Evolutionary conservation across 768 basidiomycete genomes (phyloP).

Genomic region (Sutorius australiensis): DNA sequence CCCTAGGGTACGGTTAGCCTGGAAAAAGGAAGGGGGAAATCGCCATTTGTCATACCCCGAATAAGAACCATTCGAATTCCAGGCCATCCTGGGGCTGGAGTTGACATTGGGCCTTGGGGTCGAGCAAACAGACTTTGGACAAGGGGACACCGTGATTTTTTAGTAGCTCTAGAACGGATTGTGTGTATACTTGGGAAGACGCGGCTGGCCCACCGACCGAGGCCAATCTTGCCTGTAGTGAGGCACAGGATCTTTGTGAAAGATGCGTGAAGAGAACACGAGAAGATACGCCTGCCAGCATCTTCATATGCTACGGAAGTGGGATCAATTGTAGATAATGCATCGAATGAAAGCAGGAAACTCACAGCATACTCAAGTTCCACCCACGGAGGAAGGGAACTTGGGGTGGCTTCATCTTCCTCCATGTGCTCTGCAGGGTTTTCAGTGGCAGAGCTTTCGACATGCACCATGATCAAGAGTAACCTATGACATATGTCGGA

Average conservation of each 20-base stretch:
- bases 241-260: conserved; percentile 61
- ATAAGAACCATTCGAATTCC: conserved; percentile 86
- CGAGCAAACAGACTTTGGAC: conserved; percentile 83
- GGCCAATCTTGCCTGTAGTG: conserved; percentile 38
- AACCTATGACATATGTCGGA: conserved; percentile 58
- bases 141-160: conserved; percentile 32
- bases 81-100: conserved; percentile 77
- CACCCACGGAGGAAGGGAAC: conserved; percentile 84
- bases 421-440: conserved; percentile 80
- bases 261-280: conserved; percentile 83
- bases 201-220: conserved; percentile 12
- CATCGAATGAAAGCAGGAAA: conserved; percentile 10
- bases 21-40: not conserved
- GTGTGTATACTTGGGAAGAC: conserved; percentile 24
- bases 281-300: conserved; percentile 60
- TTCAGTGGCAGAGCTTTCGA: not conserved
- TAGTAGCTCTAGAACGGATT: conserved; percentile 15
- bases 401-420: conserved; percentile 75
- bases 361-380: conserved; percentile 83
- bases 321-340: not conserved
- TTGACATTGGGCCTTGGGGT: conserved; percentile 74
- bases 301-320: conserved; percentile 71
- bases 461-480: conserved; percentile 1
- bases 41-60: conserved; percentile 56
- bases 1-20: conserved; percentile 38